Percentiles rank a stretch among this genome's conserved stretches.
phyloP scores from a whole-genome alignment of 2,329 filamentous ascomycete species.

The Fusarium cyanostomum region DNA sequence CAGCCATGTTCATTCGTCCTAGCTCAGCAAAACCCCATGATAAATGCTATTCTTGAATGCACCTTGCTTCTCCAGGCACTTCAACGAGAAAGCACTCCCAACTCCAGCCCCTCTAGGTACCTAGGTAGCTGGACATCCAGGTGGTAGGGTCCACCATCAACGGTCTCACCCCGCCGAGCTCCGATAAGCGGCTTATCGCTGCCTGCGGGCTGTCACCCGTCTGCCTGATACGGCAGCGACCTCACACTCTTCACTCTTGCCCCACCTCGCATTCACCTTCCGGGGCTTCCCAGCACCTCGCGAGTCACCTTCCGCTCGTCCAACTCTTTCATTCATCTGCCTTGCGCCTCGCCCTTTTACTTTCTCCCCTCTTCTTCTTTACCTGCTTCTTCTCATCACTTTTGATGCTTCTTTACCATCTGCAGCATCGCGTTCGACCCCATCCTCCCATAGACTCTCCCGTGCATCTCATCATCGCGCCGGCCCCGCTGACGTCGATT shows the following conservation, averaged over 20 bases:
- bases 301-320: slow-evolving; percentile 13
- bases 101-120: neutral
- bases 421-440: neutral
- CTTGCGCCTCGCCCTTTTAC: slow-evolving; percentile 11
- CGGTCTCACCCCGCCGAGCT: slow-evolving; percentile 30
- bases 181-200: slow-evolving; percentile 46
- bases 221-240: slow-evolving; percentile 46
- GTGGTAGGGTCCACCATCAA: slow-evolving; percentile 13
- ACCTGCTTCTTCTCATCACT: neutral
- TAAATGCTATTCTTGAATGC: neutral
- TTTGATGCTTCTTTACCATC: neutral
- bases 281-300: slow-evolving; percentile 37
- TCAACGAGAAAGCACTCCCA: neutral
- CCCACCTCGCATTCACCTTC: slow-evolving; percentile 46
- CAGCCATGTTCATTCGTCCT: neutral
- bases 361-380: slow-evolving; percentile 19
- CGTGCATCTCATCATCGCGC: neutral
- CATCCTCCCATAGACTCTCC: slow-evolving; percentile 1
- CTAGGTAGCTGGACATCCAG: neutral
- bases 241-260: slow-evolving; percentile 38
- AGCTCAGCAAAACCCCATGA: neutral
- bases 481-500: slow-evolving; percentile 31
- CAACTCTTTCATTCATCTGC: slow-evolving; percentile 16
- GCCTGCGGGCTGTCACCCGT: slow-evolving; percentile 40
- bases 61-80: neutral